Base-by-base conservation (phyloP, 129 eudicot genomes). In the Scalesia atractyloides region DNA sequence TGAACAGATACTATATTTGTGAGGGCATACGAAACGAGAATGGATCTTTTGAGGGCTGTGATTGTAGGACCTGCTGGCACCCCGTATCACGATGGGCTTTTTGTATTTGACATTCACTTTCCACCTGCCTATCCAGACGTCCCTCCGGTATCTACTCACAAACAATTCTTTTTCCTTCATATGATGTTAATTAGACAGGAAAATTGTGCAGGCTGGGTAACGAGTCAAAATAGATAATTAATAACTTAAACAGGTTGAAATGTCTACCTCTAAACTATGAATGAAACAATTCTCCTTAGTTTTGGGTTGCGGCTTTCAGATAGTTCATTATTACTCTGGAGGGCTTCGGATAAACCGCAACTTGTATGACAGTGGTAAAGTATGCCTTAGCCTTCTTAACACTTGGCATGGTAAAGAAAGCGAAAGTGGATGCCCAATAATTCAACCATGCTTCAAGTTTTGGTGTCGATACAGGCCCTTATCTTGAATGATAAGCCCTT, bases 41-140 rank as follows among this genome's bases (percentile, higher is more conserved):
- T 89, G 93, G 92, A 89, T 81, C 96, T 89, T 51, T 65, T 89
- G 84, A 84, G 93, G 81, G 93, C 93, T 73, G 86, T 85, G 63
- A 70, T 89, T 17, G 50, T 84, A 22, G 96, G 96, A 22, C 88
- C 96, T 7, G 90, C 85, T 63, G 96, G 96, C 68, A 89, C 96
- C 18, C 96, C 96, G 1, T 89, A 89, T 80, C 96, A 89, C 19
- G 93, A 86, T 66, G 96, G 96, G 9, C 88, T 86, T 57, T 89
- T 86, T 46, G 84, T 87, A 66, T 89, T 89, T 71, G 96, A 89
- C 76, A 78, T 81, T 49, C 73, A 72, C 66, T 86, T 89, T 56
- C 96, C 90, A 37, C 83, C 86, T 39, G 30, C 58, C 34, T 89
- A 89, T 66, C 96, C 96, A 15, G 65, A 73, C 44, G 34, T 30